Base-by-base conservation (phyloP, 768 basidiomycete species). In the Leccinellum albellum region DNA sequence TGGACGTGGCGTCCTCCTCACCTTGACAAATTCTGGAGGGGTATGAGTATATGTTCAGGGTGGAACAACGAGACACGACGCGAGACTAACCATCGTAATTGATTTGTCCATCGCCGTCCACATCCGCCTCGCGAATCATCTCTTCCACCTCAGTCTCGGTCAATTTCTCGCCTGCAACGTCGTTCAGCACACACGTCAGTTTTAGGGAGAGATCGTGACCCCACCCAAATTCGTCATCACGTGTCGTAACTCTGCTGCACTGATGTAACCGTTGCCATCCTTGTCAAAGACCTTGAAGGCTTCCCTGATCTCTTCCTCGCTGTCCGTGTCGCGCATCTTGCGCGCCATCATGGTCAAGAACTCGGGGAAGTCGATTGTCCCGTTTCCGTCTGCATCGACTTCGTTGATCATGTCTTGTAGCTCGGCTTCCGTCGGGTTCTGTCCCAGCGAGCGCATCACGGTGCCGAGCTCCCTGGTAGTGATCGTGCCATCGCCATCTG, bases 221-320 rank as follows among this genome's bases (percentile, higher is more conserved):
- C 53, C 64, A 89, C 92, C 89, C 56, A 97, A 80, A 70, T 85
- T 92, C 61, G 82, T 88, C 95, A 98, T 96, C 65, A 97, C 92
- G 65, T 89, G 87, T 69, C 87, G 81, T 72, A 97, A 74, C 78
- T 98, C 95, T 2, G 86, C 85, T 5, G 89, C 84, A 33, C 81
- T 87, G 75, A 98, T 97, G 68, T 79, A 89, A 17, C 94, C 95
- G 66, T 93, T 94, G 13, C 90, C 90, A 68, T 98, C 92, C 83
- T 92, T 94, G 75, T 98, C 95, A 66, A 97, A 97, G 54, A 94
- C 92, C 74, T 89, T 90, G 84, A 98, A 98, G 24, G 96, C 96
- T 79, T 95, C 91, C 72, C 85, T 86, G 74, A 98, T 90, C 77
- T 97, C 95, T 73, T 94, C 94, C 74, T 97, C 93, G 64, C 83